Percentiles rank a stretch among this genome's conserved stretches.
phyloP scores from a whole-genome alignment of 257 asterid species.

The Henckelia pumila region DNA sequence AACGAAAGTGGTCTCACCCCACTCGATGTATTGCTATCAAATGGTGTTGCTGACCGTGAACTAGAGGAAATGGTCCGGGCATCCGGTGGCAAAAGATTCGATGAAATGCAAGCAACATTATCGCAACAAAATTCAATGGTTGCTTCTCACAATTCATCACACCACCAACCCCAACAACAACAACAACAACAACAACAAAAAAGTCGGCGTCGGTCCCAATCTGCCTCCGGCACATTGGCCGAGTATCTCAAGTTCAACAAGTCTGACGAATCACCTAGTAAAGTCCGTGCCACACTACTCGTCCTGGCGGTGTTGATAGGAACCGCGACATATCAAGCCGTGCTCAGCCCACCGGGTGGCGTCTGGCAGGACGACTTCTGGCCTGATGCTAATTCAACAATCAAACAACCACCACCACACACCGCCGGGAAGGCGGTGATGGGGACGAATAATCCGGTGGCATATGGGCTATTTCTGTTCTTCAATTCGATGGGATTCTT shows the following conservation, averaged over 20 bases:
- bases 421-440: slow-evolving; percentile 48
- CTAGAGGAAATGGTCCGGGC: slow-evolving; percentile 41
- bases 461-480: slow-evolving; percentile 35
- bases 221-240: slow-evolving; percentile 17
- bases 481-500: slow-evolving; percentile 54
- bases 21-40: slow-evolving; percentile 32
- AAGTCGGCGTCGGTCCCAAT: neutral
- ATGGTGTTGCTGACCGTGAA: slow-evolving; percentile 37
- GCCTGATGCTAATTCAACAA: neutral
- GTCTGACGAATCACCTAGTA: slow-evolving; percentile 34
- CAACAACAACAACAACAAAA: slow-evolving; percentile 8
- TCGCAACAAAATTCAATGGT: neutral
- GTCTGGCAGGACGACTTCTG: slow-evolving; percentile 48
- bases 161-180: no score
- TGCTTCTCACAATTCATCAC: neutral
- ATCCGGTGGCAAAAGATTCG: slow-evolving; percentile 29
- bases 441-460: slow-evolving; percentile 25
- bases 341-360: slow-evolving; percentile 61
- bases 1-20: slow-evolving; percentile 48
- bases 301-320: slow-evolving; percentile 43
- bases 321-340: slow-evolving; percentile 51
- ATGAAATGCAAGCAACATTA: neutral
- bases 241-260: slow-evolving; percentile 36
- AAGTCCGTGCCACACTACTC: slow-evolving; percentile 39
- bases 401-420: slow-evolving; percentile 13